Conservation (phyloP, 495 filamentous ascomycete species). For the Podospora appendiculata region DNA sequence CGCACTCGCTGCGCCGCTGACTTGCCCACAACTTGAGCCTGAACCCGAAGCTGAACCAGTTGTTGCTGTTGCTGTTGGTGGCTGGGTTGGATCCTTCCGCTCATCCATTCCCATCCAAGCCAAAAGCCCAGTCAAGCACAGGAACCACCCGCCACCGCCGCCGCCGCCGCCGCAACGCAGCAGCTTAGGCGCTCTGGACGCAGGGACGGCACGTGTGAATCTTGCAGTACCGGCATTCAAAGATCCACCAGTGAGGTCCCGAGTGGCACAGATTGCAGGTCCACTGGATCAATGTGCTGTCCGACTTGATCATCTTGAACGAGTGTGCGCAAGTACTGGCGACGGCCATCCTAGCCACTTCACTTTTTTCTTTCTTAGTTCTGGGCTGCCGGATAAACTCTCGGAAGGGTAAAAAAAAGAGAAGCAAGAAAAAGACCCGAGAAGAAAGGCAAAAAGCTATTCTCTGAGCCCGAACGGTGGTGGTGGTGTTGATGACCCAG, state of each 20-base stretch:
- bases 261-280: conserved; percentile 68
- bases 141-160: background rate
- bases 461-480: no score
- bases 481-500: background rate
- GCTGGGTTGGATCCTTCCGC: no score
- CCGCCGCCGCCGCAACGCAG: background rate
- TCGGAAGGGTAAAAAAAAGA: background rate
- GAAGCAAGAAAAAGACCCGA: no score
- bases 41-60: no score
- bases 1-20: no score
- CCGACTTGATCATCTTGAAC: conserved; percentile 72
- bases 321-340: conserved; percentile 57
- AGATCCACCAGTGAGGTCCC: conserved; percentile 77
- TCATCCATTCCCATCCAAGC: no score
- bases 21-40: no score
- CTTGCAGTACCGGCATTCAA: conserved; percentile 71
- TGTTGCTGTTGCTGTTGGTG: no score
- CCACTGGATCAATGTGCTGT: conserved; percentile 69
- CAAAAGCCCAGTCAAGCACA: no score
- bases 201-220: conserved; percentile 66
- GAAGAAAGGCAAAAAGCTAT: no score
- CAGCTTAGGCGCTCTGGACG: conserved; percentile 45
- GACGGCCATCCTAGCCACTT: conserved; percentile 45
- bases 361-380: background rate
- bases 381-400: background rate